A percentile compares a stretch with the other conserved stretches of the same genome.
Evolutionary conservation across 306 rosid species (phyloP).

Genomic region (Arachis hypogaea): DNA sequence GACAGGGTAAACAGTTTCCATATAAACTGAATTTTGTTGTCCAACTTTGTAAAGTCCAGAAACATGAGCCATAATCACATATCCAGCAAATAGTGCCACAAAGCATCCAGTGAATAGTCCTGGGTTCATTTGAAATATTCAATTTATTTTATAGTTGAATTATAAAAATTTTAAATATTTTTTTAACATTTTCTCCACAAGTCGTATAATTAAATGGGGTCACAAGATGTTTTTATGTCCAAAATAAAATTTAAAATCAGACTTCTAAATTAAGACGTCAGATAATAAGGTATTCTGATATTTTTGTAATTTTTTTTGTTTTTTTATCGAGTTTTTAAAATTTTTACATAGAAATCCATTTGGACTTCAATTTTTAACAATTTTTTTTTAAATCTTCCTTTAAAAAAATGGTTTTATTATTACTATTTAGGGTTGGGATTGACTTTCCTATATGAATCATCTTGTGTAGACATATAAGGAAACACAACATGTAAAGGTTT

Average conservation of each 20-base stretch:
- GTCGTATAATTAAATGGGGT: too few relatives aligned
- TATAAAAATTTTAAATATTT: neutral
- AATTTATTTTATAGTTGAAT: conserved; percentile 1
- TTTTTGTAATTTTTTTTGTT: neutral
- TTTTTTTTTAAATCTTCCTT: neutral
- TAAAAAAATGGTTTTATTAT: neutral
- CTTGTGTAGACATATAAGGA: neutral
- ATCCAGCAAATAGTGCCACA: conserved; percentile 77
- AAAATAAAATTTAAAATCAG: too few relatives aligned
- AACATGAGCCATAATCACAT: conserved; percentile 87
- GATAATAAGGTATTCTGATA: too few relatives aligned
- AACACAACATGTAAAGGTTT: conserved; percentile 1
- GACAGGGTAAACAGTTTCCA: conserved; percentile 95
- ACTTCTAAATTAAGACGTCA: too few relatives aligned
- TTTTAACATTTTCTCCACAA: too few relatives aligned
- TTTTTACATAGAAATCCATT: too few relatives aligned
- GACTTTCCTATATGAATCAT: conserved; percentile 3
- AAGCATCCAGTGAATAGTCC: conserved; percentile 90
- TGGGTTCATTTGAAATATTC: conserved; percentile 41
- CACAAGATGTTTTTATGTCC: too few relatives aligned
- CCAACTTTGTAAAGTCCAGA: conserved; percentile 62
- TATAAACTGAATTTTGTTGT: conserved; percentile 66
- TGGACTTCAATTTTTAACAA: neutral
- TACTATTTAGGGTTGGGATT: neutral
- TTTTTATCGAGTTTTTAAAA: neutral